Conservation (phyloP, 2,329 filamentous ascomycete species). For the Aspergillus felis region DNA sequence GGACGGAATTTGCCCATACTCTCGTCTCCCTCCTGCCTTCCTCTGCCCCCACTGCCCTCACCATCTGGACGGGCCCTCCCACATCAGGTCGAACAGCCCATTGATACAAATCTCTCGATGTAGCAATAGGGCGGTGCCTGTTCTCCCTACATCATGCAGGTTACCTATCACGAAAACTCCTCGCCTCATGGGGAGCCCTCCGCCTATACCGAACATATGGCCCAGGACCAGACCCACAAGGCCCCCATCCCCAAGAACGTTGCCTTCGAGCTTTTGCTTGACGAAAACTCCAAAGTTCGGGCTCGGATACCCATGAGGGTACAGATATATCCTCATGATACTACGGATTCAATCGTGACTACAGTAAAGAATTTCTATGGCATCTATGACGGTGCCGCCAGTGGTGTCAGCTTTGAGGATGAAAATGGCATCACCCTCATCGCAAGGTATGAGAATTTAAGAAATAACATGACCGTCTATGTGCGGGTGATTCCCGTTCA, state of each 20-base stretch:
- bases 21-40: conserved; percentile 22
- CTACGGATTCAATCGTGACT: conserved; percentile 94
- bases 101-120: conserved; percentile 32
- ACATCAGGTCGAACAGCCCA: conserved; percentile 27
- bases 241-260: conserved; percentile 54
- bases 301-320: conserved; percentile 64
- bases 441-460: conserved; percentile 92
- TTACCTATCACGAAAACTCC: conserved; percentile 32
- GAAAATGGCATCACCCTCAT: conserved; percentile 85
- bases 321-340: conserved; percentile 92
- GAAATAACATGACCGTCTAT: conserved; percentile 87
- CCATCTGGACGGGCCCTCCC: conserved; percentile 16
- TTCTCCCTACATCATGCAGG: conserved; percentile 32
- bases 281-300: conserved; percentile 54
- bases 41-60: conserved; percentile 23
- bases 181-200: conserved; percentile 31
- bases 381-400: conserved; percentile 74
- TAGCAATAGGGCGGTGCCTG: conserved; percentile 26
- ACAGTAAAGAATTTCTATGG: conserved; percentile 99
- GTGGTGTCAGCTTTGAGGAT: conserved; percentile 94
- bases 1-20: conserved; percentile 29
- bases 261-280: conserved; percentile 60
- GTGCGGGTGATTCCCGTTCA: conserved; percentile 72
- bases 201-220: conserved; percentile 23
- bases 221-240: conserved; percentile 35